phyloP scores from a whole-genome alignment of 306 rosid species.

The barrel medic (Medicago truncatula) region DNA sequence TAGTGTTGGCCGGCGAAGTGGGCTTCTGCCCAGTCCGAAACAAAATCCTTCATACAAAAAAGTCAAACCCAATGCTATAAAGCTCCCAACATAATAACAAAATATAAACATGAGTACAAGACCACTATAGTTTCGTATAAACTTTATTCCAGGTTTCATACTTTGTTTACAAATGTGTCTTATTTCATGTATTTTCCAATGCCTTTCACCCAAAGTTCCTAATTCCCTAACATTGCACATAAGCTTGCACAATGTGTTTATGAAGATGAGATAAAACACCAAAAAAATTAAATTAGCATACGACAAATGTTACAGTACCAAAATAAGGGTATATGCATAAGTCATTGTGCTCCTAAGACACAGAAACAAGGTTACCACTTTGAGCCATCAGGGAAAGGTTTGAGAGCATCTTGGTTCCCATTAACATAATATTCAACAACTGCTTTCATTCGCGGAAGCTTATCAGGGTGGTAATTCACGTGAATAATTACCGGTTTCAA shows the following conservation, averaged over 20 bases:
- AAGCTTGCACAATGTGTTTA: background rate
- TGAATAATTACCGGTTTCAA: constrained; percentile 83
- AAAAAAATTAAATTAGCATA: constrained; percentile 21
- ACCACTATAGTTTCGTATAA: too few species aligned
- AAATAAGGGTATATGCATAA: constrained; percentile 37
- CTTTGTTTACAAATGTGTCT: background rate
- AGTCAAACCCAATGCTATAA: too few species aligned
- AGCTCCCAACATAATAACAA: too few species aligned
- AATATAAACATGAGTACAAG: too few species aligned
- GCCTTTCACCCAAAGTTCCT: background rate
- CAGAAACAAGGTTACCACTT: constrained; percentile 47
- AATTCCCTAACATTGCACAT: background rate
- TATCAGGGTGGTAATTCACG: constrained; percentile 88
- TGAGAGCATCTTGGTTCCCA: constrained; percentile 74
- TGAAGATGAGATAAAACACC: constrained; percentile 20
- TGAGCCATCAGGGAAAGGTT: constrained; percentile 88
- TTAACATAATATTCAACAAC: constrained; percentile 74
- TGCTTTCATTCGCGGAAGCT: constrained; percentile 81
- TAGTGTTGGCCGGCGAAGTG: too few species aligned
- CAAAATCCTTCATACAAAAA: too few species aligned
- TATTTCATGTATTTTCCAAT: background rate
- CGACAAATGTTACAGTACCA: constrained; percentile 45
- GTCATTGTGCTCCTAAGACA: constrained; percentile 37
- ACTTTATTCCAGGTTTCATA: background rate
- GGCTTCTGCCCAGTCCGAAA: too few species aligned